phyloP scores from a whole-genome alignment of 78 protist genomes.

The Dictyostelium intermedium region DNA sequence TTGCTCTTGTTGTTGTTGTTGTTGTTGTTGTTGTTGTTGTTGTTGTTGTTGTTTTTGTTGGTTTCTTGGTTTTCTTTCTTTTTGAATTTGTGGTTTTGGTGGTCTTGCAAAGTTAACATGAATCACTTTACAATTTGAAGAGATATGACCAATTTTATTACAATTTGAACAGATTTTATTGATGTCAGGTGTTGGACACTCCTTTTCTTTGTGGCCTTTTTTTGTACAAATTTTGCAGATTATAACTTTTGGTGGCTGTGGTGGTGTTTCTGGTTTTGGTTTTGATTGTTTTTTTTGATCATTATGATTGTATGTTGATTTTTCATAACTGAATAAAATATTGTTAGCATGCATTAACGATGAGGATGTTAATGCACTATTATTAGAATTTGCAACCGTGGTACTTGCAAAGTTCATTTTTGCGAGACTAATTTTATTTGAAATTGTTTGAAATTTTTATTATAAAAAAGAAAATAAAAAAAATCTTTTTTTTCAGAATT shows the following conservation, averaged over 20 bases:
- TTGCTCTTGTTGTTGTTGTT: neutral
- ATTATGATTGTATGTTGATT: neutral
- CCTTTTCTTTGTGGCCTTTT: constrained; percentile 23
- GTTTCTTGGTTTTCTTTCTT: neutral
- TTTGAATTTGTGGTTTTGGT: neutral
- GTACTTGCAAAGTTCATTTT: neutral
- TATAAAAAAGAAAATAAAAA: neutral
- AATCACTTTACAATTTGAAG: constrained; percentile 24
- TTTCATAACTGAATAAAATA: constrained; percentile 31
- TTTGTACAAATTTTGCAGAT: constrained; percentile 18
- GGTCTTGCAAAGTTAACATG: neutral
- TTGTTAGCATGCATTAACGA: constrained; percentile 4
- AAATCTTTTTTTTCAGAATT: neutral
- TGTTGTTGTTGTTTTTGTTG: neutral
- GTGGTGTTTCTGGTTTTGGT: neutral
- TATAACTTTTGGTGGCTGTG: neutral
- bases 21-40: neutral
- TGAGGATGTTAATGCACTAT: constrained; percentile 19
- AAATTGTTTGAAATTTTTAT: neutral
- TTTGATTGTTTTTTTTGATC: neutral
- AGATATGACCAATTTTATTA: constrained; percentile 16
- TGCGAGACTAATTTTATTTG: neutral
- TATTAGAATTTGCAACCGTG: neutral
- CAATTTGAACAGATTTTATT: constrained; percentile 40
- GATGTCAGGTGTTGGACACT: constrained; percentile 49